A percentile compares a stretch with the other conserved stretches of the same genome.
These are phyloP conservation scores for Paramecium pentaurelia DNA, from an alignment of 73 alveolate species.

Conservation along the genomic window DNA sequence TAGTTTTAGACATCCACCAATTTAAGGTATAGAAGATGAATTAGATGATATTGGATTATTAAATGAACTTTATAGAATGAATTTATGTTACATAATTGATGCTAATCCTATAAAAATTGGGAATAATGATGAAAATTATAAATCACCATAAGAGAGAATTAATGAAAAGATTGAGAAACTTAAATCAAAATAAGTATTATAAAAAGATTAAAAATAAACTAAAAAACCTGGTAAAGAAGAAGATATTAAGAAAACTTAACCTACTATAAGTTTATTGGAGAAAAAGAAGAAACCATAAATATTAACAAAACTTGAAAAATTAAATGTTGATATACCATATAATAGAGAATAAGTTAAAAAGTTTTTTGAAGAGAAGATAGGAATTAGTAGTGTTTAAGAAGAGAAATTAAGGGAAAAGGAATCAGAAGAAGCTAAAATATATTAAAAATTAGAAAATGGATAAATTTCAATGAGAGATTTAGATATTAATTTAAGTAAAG, in stretches of 20 bases:
- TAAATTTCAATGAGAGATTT: not conserved
- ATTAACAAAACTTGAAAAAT: constrained; percentile 19
- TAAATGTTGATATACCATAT: constrained; percentile 55
- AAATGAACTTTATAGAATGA: constrained; percentile 66
- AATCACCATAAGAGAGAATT: constrained; percentile 51
- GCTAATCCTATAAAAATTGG: constrained; percentile 54
- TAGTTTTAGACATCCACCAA: constrained; percentile 77
- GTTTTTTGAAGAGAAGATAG: constrained; percentile 57
- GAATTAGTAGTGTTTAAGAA: constrained; percentile 30
- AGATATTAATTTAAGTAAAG: not conserved
- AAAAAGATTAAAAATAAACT: not conserved
- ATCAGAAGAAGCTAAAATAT: not conserved
- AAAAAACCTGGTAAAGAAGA: not conserved
- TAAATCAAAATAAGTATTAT: constrained; percentile 7
- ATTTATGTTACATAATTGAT: constrained; percentile 52
- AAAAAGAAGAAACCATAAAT: constrained; percentile 34
- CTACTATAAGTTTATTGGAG: not conserved
- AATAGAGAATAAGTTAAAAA: constrained; percentile 51
- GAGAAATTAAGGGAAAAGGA: not conserved
- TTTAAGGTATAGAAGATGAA: constrained; percentile 66
- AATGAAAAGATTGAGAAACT: constrained; percentile 39
- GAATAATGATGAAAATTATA: constrained; percentile 60
- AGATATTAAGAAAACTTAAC: not conserved
- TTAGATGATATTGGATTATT: constrained; percentile 69
- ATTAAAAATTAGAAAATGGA: not conserved